Base-by-base conservation (phyloP, 2,329 filamentous ascomycete genomes). In the Ophiocordyceps unilateralis region DNA sequence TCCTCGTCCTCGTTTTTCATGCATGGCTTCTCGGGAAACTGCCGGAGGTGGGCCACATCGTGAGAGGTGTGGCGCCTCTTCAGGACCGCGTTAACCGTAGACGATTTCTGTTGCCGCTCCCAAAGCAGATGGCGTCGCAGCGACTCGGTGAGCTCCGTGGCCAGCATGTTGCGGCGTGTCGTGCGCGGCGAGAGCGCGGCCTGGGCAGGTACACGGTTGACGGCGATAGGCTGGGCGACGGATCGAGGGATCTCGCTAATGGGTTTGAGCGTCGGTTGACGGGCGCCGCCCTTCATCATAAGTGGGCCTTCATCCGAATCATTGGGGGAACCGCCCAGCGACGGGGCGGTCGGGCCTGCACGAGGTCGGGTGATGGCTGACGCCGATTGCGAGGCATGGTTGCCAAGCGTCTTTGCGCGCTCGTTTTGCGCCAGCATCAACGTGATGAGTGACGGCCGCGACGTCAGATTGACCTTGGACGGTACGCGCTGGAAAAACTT, bases 41-140 rank as follows among this genome's bases (percentile, higher is more conserved):
- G 78, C 63, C 81, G 83, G 38, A 96, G 70, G 60, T 93, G 93
- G 47, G 84, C 83, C 48, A 95, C 78, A 56, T 95, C 88, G 50
- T 89, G 83, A 2, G 89, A 84, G 8, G 88, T 94, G 58, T 95
- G 87, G 46, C 86, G 74, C 48, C 89, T 78, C 69, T 94, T 93
- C 45, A 94, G 71, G 43, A 89, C 84, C 1, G 88, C 86, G 49
- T 89, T 88, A 53, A 81, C 84, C 8, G 86, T 89, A 28, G 83
- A 82, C 46, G 85, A 86, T 72, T 91, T 93, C 57, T 96, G 89
- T 56, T 93, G 86, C 42, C 91, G 81, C 60, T 98, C 91, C 83
- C 86, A 93, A 15, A 96, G 74, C 15, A 98, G 78, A 53, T 95
- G 84, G 52, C 87, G 83, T 20, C 91, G 78, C 4, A 98, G 77